phyloP scores from a whole-genome alignment of 805 yeast genomes.

The Nakazawaea populi region DNA sequence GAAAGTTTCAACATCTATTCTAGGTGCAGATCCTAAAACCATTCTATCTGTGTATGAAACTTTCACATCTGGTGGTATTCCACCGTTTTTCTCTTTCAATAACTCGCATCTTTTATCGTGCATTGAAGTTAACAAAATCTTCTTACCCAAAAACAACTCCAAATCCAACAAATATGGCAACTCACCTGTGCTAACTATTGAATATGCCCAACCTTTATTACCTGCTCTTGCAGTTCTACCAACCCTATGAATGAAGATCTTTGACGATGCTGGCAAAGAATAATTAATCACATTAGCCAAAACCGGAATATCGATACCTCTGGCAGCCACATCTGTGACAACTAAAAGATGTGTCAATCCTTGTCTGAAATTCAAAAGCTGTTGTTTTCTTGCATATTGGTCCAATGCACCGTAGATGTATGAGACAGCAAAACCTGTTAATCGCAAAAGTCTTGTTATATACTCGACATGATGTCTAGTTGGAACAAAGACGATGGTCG shows the following conservation, averaged over 20 bases:
- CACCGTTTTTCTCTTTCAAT: conserved; percentile 32
- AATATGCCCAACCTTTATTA: conserved; percentile 94
- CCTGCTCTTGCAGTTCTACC: conserved; percentile 99
- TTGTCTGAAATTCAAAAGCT: conserved; percentile 74
- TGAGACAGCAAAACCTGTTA: conserved; percentile 79
- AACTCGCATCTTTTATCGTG: conserved; percentile 55
- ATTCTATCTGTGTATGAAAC: conserved; percentile 69
- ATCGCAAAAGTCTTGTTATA: conserved; percentile 60
- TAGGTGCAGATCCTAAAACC: conserved; percentile 79
- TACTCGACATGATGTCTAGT: conserved; percentile 98
- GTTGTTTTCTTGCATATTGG: conserved; percentile 90
- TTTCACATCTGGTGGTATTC: conserved; percentile 45
- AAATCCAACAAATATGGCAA: conserved; percentile 86
- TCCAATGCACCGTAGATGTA: conserved; percentile 92
- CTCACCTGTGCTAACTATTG: conserved; percentile 79
- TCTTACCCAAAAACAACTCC: conserved; percentile 84
- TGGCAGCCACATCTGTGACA: conserved; percentile 97
- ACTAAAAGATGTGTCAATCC: conserved; percentile 85
- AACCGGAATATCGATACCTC: conserved; percentile 98
- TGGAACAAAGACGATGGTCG: conserved; percentile 93
- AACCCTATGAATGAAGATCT: conserved; percentile 92
- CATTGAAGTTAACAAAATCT: conserved; percentile 66
- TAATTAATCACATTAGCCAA: conserved; percentile 92
- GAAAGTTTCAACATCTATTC: conserved; percentile 60
- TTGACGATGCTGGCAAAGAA: conserved; percentile 86